phyloP scores from a whole-genome alignment of 108 stramenopile species.

The Nitzschia sp. region DNA sequence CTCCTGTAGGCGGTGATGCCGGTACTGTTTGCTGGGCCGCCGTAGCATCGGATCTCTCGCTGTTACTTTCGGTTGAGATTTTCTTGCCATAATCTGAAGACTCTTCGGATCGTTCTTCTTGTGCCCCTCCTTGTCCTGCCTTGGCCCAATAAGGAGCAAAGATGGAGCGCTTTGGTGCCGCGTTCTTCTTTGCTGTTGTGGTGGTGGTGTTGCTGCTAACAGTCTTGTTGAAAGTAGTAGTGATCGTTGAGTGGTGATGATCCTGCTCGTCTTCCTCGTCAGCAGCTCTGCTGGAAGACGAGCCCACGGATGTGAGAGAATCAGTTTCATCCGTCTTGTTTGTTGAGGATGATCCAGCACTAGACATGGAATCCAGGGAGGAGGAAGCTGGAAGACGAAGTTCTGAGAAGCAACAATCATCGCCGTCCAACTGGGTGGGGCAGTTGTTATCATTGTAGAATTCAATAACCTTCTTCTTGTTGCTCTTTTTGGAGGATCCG shows the following conservation, averaged over 20 bases:
- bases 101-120: neutral
- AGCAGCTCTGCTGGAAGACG: too few species aligned
- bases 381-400: too few species aligned
- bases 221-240: too few species aligned
- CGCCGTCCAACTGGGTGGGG: neutral
- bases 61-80: too few species aligned
- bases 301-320: neutral
- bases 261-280: too few species aligned
- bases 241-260: too few species aligned
- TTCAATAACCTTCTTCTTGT: too few species aligned
- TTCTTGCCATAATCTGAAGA: too few species aligned
- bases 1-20: neutral
- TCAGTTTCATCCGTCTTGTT: neutral
- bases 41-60: neutral
- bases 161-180: slow-evolving; percentile 14
- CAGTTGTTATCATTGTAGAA: neutral
- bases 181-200: too few species aligned
- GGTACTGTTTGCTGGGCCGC: neutral
- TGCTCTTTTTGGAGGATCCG: too few species aligned
- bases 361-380: neutral
- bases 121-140: neutral
- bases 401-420: too few species aligned
- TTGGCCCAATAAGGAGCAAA: slow-evolving; percentile 10
- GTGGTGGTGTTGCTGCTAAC: too few species aligned
- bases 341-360: neutral